These are phyloP conservation scores for Debaryomyces tyrocola DNA, from an alignment of 805 yeast genomes.

Conservation along the genomic window DNA sequence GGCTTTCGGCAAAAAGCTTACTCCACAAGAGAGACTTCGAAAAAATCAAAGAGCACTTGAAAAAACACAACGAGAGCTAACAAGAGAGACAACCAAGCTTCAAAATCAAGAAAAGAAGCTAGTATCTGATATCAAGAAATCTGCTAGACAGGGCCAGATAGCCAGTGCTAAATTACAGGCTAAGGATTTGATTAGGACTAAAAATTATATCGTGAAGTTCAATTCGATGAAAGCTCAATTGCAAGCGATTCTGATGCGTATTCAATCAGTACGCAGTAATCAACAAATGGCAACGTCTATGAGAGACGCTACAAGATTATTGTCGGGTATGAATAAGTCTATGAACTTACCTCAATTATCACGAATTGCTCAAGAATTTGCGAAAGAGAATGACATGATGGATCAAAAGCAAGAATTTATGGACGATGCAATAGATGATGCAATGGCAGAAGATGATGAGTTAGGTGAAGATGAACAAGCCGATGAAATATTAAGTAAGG, in stretches of 20 bases:
- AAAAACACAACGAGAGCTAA: slow-evolving; percentile 89
- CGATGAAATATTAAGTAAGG: slow-evolving; percentile 87
- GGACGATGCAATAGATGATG: slow-evolving; percentile 97
- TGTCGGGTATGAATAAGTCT: slow-evolving; percentile 82
- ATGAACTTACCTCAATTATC: slow-evolving; percentile 91
- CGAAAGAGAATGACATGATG: slow-evolving; percentile 92
- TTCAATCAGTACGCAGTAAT: slow-evolving; percentile 89
- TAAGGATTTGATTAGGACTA: slow-evolving; percentile 87
- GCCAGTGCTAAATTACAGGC: slow-evolving; percentile 94
- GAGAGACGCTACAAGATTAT: slow-evolving; percentile 86
- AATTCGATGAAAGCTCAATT: slow-evolving; percentile 92
- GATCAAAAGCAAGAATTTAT: slow-evolving; percentile 98
- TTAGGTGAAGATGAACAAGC: slow-evolving; percentile 85
- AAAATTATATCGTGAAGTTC: slow-evolving; percentile 80
- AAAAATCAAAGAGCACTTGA: slow-evolving; percentile 95
- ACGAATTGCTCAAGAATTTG: slow-evolving; percentile 92
- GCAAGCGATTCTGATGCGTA: slow-evolving; percentile 89
- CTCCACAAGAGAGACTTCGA: slow-evolving; percentile 93
- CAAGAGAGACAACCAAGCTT: slow-evolving; percentile 80
- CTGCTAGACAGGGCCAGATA: slow-evolving; percentile 88
- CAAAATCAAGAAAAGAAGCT: slow-evolving; percentile 92
- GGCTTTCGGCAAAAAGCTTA: slow-evolving; percentile 90
- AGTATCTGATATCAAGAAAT: slow-evolving; percentile 79
- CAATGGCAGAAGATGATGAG: slow-evolving; percentile 83
- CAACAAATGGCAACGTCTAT: slow-evolving; percentile 94